Conservation (phyloP, 176 grass and related monocot genomes). For the Guadua angustifolia region DNA sequence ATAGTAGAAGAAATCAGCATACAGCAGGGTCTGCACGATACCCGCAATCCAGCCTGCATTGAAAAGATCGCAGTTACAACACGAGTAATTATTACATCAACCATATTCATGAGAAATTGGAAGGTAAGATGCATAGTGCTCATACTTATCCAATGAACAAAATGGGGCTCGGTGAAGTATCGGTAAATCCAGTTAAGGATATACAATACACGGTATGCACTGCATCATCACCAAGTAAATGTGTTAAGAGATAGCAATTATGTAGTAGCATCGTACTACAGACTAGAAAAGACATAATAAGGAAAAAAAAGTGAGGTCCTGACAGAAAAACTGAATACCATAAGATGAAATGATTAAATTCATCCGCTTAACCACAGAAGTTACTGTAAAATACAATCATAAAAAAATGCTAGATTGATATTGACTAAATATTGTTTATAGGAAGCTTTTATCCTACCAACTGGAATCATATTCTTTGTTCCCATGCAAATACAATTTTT, state of each 20-base stretch:
- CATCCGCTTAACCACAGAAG: background rate
- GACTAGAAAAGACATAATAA: conserved; percentile 23
- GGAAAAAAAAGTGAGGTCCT: background rate
- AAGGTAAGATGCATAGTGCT: background rate
- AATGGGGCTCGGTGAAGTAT: conserved; percentile 83
- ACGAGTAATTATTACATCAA: background rate
- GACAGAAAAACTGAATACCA: conserved; percentile 1
- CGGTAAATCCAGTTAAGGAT: conserved; percentile 94
- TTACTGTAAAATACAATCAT: background rate
- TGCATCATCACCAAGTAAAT: conserved; percentile 57
- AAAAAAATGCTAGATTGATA: background rate
- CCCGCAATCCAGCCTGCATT: conserved; percentile 83
- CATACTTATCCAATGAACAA: conserved; percentile 97
- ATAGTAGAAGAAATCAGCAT: conserved; percentile 97
- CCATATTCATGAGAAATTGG: background rate
- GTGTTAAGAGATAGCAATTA: conserved; percentile 18
- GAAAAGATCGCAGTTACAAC: background rate
- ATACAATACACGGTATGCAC: conserved; percentile 85
- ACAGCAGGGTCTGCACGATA: conserved; percentile 79
- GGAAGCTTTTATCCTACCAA: background rate
- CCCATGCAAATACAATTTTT: background rate
- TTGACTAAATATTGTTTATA: background rate
- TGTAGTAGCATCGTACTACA: background rate
- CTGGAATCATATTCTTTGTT: background rate
- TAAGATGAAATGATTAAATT: conserved; percentile 12